Evolutionary conservation across 1,284 basidiomycete genomes (phyloP).

Genomic region (Veloporphyrellus conicus): DNA sequence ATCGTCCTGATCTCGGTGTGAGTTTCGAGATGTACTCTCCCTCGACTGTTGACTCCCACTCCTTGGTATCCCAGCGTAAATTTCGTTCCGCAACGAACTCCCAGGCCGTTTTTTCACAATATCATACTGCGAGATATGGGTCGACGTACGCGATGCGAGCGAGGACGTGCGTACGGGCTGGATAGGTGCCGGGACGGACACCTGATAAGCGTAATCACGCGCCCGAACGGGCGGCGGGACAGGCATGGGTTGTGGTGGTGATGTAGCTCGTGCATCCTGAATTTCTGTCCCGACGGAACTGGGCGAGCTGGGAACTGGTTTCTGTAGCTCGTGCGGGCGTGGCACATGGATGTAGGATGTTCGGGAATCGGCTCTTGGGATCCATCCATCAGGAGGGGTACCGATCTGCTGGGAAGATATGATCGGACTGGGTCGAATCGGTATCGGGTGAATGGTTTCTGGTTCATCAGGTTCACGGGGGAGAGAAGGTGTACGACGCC

Average conservation of each 20-base stretch:
- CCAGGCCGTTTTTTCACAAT: constrained; percentile 27
- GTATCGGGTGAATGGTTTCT: constrained; percentile 35
- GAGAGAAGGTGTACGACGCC: constrained; percentile 17
- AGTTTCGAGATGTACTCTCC: constrained; percentile 17
- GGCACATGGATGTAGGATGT: constrained; percentile 35
- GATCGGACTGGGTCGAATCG: constrained; percentile 25
- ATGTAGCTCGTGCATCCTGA: constrained; percentile 8
- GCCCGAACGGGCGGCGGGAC: constrained; percentile 26
- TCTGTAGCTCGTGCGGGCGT: constrained; percentile 37
- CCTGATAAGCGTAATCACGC: constrained; percentile 32
- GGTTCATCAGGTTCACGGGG: constrained; percentile 17
- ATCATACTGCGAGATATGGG: constrained; percentile 33
- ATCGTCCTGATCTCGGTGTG: constrained; percentile 13
- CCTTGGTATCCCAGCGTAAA: constrained; percentile 18
- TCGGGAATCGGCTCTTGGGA: constrained; percentile 36
- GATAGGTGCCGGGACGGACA: constrained; percentile 9
- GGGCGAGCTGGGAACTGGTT: constrained; percentile 25
- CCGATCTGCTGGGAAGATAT: constrained; percentile 14
- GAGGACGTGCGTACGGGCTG: constrained; percentile 20
- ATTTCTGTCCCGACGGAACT: constrained; percentile 15
- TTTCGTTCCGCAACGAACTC: constrained; percentile 28
- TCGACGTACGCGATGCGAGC: constrained; percentile 25
- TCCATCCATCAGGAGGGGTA: constrained; percentile 37
- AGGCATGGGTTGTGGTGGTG: constrained; percentile 11
- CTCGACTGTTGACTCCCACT: constrained; percentile 26